Percentiles rank a stretch among this genome's conserved stretches.
Conservation (phyloP, 345 rosid species). For the Brassica incana region DNA sequence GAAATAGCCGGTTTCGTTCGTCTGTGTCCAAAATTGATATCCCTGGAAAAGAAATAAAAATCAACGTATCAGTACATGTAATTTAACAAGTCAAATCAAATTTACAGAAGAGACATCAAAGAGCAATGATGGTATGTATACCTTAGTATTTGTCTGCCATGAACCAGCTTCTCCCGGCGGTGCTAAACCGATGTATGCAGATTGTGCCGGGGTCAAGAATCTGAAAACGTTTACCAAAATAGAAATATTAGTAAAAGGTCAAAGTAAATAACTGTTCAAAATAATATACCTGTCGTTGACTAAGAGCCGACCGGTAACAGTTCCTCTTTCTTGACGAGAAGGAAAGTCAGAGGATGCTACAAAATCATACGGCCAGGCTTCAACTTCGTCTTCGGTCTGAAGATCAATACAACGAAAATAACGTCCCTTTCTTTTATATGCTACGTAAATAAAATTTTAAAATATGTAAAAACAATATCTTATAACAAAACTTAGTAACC, state of each 20-base stretch:
- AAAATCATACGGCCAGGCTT: conserved; percentile 79
- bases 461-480: neutral
- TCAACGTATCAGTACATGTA: neutral
- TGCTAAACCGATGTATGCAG: conserved; percentile 85
- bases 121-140: conserved; percentile 14
- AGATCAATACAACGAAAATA: neutral
- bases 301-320: conserved; percentile 42
- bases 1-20: conserved; percentile 61
- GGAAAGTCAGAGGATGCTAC: conserved; percentile 47
- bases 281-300: conserved; percentile 50
- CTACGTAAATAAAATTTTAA: neutral
- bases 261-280: neutral
- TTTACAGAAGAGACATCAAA: neutral
- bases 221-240: neutral
- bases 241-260: neutral
- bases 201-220: conserved; percentile 39
- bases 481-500: conserved; percentile 39
- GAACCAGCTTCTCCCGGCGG: conserved; percentile 72
- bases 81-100: neutral
- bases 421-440: neutral
- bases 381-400: conserved; percentile 55
- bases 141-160: conserved; percentile 84
- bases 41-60: conserved; percentile 45
- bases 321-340: conserved; percentile 46
- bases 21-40: conserved; percentile 79